A percentile compares a stretch with the other conserved stretches of the same genome.
Conservation (phyloP, 495 filamentous ascomycete genomes). For the Bathelium albidoporum region DNA sequence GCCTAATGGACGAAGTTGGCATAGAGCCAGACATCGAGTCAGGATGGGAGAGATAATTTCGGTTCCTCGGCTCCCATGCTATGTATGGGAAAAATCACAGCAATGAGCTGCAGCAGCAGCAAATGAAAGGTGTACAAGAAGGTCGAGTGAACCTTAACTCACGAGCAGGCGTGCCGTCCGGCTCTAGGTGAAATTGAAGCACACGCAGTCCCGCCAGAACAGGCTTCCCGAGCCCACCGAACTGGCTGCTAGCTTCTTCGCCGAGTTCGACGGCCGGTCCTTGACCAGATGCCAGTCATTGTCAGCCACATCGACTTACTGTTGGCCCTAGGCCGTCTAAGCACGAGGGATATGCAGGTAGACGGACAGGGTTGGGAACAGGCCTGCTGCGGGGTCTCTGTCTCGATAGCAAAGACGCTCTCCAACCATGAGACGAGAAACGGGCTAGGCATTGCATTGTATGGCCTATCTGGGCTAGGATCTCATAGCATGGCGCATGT, state of each 20-base stretch:
- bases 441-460: not conserved
- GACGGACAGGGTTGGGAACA: conserved; percentile 3
- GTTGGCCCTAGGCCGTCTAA: conserved; percentile 4
- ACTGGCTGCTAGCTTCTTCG: not conserved
- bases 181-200: not conserved
- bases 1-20: not conserved
- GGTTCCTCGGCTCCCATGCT: not conserved
- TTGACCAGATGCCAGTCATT: conserved; percentile 2
- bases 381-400: not conserved
- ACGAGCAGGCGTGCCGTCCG: not conserved
- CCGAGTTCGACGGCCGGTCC: not conserved
- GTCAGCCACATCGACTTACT: conserved; percentile 3
- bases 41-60: not conserved
- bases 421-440: conserved; percentile 4
- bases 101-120: not conserved
- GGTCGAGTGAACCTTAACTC: conserved; percentile 2
- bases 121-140: not conserved
- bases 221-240: conserved; percentile 4
- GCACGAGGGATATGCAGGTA: conserved; percentile 5
- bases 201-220: not conserved
- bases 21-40: not conserved
- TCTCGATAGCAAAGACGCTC: not conserved
- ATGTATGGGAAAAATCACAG: not conserved
- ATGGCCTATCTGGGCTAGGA: conserved; percentile 1
- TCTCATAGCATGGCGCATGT: not conserved